phyloP scores from a whole-genome alignment of 1,284 basidiomycete species.

The Microbotryum lychnidis-dioicae region DNA sequence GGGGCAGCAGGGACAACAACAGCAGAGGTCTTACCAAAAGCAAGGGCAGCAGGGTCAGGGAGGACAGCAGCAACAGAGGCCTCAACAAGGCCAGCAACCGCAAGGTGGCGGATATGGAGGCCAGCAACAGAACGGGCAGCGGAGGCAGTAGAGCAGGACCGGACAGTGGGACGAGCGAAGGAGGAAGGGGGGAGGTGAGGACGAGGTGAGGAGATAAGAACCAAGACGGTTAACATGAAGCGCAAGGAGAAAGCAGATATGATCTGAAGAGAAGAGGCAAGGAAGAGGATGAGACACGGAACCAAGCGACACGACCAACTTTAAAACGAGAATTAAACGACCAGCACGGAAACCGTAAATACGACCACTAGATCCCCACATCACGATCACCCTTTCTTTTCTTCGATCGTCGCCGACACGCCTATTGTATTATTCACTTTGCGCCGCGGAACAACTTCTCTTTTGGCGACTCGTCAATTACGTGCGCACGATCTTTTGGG shows the following conservation, averaged over 20 bases:
- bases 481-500: too few species aligned
- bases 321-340: too few species aligned
- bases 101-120: not conserved
- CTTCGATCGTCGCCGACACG: too few species aligned
- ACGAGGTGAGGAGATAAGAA: not conserved
- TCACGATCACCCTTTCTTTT: too few species aligned
- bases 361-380: too few species aligned
- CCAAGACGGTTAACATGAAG: not conserved
- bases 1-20: not conserved
- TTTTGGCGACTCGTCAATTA: too few species aligned
- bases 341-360: too few species aligned
- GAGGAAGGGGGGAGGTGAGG: not conserved
- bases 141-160: not conserved
- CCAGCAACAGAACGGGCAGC: conserved; percentile 2
- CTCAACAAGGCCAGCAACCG: not conserved
- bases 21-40: conserved; percentile 2
- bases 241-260: too few species aligned
- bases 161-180: not conserved
- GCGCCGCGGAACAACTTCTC: too few species aligned
- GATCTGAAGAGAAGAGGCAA: not conserved
- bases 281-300: not conserved
- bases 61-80: conserved; percentile 3
- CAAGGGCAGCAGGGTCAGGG: not conserved
- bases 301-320: too few species aligned
- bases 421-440: too few species aligned